Conservation (phyloP, 441 rosid genomes). For the Eutrema salsugineum region DNA sequence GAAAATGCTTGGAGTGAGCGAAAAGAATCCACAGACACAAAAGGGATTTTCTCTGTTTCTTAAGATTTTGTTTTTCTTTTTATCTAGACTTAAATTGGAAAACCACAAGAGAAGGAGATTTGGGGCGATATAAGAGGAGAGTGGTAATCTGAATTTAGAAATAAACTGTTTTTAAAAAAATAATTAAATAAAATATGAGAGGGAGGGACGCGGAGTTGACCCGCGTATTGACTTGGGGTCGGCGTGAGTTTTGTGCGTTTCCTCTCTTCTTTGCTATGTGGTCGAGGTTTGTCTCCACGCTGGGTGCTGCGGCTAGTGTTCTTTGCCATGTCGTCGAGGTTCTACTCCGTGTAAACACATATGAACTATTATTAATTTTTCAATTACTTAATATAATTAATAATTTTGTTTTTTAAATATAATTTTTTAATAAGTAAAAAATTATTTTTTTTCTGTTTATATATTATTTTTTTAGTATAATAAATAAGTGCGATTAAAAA, state of each 20-base stretch:
- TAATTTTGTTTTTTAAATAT: no score
- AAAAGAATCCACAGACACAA: constrained; percentile 3
- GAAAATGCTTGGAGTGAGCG: background rate
- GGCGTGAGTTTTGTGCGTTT: constrained; percentile 5
- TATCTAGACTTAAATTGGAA: constrained; percentile 11
- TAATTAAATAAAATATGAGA: background rate
- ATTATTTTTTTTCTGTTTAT: no score
- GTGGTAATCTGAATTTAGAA: constrained; percentile 4
- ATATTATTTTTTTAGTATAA: no score
- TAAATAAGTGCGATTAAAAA: no score
- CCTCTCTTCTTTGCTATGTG: constrained; percentile 8
- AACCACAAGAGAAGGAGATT: background rate
- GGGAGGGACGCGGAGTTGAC: constrained; percentile 3
- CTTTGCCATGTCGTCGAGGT: no score
- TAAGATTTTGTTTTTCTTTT: background rate
- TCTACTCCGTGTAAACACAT: no score
- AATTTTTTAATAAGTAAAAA: no score
- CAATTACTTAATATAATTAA: no score
- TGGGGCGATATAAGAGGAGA: constrained; percentile 14
- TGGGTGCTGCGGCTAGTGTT: background rate
- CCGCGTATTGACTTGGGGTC: constrained; percentile 11
- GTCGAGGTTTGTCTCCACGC: background rate
- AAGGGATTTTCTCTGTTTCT: background rate
- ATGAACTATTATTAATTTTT: no score
- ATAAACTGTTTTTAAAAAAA: background rate